Base-by-base conservation (phyloP, 345 rosid species). In the Aquilaria sinensis region DNA sequence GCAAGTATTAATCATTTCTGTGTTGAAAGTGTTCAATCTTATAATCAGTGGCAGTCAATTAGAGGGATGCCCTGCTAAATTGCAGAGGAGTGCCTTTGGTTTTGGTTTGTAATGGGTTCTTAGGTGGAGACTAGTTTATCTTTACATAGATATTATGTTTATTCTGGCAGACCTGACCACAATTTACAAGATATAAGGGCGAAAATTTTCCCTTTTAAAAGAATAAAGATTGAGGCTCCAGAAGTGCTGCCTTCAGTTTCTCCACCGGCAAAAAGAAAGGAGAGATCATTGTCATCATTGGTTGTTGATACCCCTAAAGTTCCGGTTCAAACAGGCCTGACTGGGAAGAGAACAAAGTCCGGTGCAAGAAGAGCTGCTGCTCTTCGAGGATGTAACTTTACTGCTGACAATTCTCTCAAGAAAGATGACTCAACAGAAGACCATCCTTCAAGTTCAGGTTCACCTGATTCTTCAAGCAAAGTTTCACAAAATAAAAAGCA, bases 181-280 rank as follows among this genome's bases (percentile, higher is more conserved):
- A 85, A 78, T 76, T 59, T 85, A 75, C 85, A 87, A 80, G 90
- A 85, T 58, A 67, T 87, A 68, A 81, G 88, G 62, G 79, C 80
- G n/a, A 87, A 80, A 69, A 75, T 85, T 57, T 87, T 85, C 74
- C 95, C 95, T 51, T 75, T 58, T 3, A 85, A 75, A 65, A 80
- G 86, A 70, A 80, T 74, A 75, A 87, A 85, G 73, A 48, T 72
- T 67, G 58, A 70, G 62, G 78, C 86, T 43, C 77, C 83, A 58
- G 86, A 83, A 72, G 74, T 74, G 53, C 58, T 77, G 61, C 82
- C 78, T 51, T 71, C 82, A 8, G 56, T 73, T 76, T 67, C 79
- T 60, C 70, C 70, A 53, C 95, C 90, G 11, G 72, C 75, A 10
- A 87, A 83, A 74, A 79, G 88, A 66, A 87, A 87, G 72, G 95